Evolutionary conservation across 257 asterid species (phyloP), one percentile per base, ranked within the genome.

Genomic region (Plantago elongata): DNA sequence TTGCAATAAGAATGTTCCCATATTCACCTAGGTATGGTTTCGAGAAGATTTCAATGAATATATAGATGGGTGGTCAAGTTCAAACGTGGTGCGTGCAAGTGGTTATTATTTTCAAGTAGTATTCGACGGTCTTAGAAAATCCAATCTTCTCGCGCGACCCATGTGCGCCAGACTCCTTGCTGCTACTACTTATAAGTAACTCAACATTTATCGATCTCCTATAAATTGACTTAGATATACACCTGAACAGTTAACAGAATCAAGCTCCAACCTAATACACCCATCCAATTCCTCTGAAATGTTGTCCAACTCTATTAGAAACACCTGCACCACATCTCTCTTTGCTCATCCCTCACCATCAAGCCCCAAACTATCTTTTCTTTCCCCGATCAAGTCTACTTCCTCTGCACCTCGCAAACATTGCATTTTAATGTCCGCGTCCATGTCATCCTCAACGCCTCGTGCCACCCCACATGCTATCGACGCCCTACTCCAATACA

Each of bases 401-500:
- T 50, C 55, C 15, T 3, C 12, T 50, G 34, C 10, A 15, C 6
- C 37, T 52, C 57, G 57, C 22, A 51, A 9, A 15, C 16, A 51
- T 51, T 51, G 56, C n/a, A 22, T 52, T 9, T 52, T 17, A 42
- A 54, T 54, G 7, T 5, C 40, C 40, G 5, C 40, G 3, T 22
- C 40, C 3, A 34, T 0, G 59, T 27, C 43, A 9, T 27, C 59
- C 40, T 37, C 42, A 9, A 9, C 45, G 3, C 45, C 73, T 5
- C 14, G 67, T 5, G 43, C 63, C 9, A 16, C 63, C 11, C 38
- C 66, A 13, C 30, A 54, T 13, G 3, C 42, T 0, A 7, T 62
- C 46, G 38, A 27, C 8, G 60, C 72, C 49, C 51, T 58, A 10
- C 77, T 73, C 46, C 63, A 70, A 67, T 63, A 60, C 66, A 9